A percentile compares a stretch with the other conserved stretches of the same genome.
These are phyloP conservation scores for Podospora pseudocomata DNA, from an alignment of 495 filamentous ascomycete species.

Conservation along the genomic window DNA sequence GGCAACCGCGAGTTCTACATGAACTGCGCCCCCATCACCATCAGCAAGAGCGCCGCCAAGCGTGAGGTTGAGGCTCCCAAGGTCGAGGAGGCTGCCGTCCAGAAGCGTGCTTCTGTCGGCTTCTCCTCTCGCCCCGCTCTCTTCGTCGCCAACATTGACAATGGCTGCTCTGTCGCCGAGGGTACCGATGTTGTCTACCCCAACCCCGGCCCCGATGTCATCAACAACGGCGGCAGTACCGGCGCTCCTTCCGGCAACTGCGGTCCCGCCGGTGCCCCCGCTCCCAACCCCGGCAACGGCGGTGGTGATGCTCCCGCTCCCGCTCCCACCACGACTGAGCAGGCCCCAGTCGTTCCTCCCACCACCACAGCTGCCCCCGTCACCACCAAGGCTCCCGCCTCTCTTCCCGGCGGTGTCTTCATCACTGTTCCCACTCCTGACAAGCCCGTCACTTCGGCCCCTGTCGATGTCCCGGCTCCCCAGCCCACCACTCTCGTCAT, in stretches of 20 bases:
- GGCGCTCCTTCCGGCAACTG: conserved; percentile 27
- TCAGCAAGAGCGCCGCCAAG: conserved; percentile 41
- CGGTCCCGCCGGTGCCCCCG: conserved; percentile 20
- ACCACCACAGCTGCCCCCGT: conserved; percentile 11
- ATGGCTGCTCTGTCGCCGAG: conserved; percentile 52
- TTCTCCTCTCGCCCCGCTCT: conserved; percentile 54
- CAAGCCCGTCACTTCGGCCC: conserved; percentile 12
- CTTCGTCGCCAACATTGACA: conserved; percentile 57
- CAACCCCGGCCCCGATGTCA: conserved; percentile 65
- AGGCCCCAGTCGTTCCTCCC: conserved; percentile 13
- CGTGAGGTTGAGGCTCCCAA: conserved; percentile 22
- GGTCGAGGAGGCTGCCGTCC: conserved; percentile 7
- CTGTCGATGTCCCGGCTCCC: conserved; percentile 7
- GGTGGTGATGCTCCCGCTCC: conserved; percentile 3
- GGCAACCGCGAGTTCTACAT: conserved; percentile 70
- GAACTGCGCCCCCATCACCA: conserved; percentile 60
- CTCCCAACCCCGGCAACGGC: conserved; percentile 6
- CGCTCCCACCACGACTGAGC: conserved; percentile 16
- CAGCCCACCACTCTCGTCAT: conserved; percentile 21
- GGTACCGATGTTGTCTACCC: conserved; percentile 60
- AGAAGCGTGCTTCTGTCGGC: conserved; percentile 28
- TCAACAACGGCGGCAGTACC: conserved; percentile 29
- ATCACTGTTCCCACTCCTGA: conserved; percentile 21
- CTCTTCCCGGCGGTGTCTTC: conserved; percentile 27
- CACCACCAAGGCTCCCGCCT: neutral